phyloP scores from a whole-genome alignment of 768 basidiomycete species.

The Russula compacta region DNA sequence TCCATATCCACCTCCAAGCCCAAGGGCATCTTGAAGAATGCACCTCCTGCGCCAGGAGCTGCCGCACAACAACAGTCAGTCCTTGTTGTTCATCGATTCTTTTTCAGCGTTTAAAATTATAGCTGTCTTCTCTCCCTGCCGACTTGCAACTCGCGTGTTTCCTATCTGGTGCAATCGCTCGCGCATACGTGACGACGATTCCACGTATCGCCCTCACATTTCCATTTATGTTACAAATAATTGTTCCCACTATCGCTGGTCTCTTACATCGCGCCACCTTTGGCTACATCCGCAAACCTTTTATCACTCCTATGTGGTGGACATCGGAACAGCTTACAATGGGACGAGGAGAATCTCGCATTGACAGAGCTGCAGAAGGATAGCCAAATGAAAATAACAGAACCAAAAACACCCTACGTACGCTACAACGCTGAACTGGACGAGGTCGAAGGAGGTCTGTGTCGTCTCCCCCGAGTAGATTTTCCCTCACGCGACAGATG shows the following conservation, averaged over 20 bases:
- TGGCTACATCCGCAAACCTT: not conserved
- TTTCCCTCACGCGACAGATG: not conserved
- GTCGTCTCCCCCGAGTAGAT: constrained; percentile 17
- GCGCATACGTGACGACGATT: not conserved
- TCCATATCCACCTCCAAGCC: constrained; percentile 58
- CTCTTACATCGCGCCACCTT: not conserved
- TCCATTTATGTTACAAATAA: not conserved
- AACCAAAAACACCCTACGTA: constrained; percentile 96
- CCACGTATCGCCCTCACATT: not conserved
- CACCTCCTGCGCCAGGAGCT: constrained; percentile 37
- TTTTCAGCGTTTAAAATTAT: not conserved
- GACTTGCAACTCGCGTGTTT: constrained; percentile 10
- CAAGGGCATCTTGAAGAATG: constrained; percentile 87
- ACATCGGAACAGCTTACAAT: constrained; percentile 57
- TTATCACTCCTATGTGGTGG: not conserved
- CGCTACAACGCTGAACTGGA: constrained; percentile 85
- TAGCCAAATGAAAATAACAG: constrained; percentile 96
- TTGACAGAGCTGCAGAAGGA: constrained; percentile 91
- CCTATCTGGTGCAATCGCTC: constrained; percentile 10
- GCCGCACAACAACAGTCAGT: constrained; percentile 45
- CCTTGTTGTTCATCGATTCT: not conserved
- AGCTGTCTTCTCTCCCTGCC: not conserved
- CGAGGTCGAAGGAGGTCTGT: constrained; percentile 68
- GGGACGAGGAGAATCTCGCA: constrained; percentile 93
- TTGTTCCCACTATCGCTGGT: not conserved